Conservation (phyloP, 2,329 filamentous ascomycete species). For the Colletotrichum spinosum region DNA sequence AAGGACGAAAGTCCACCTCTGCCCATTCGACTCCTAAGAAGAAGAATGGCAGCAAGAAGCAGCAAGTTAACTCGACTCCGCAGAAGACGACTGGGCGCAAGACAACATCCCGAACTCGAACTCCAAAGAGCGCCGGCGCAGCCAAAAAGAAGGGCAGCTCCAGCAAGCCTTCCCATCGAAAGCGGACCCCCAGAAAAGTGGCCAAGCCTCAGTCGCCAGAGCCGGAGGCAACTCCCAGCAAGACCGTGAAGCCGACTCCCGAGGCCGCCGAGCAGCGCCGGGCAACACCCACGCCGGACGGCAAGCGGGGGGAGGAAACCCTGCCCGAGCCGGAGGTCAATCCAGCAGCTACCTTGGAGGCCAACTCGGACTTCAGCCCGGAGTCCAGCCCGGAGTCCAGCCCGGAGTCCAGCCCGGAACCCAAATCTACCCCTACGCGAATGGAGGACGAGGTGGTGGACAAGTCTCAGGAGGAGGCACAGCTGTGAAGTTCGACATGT, state of each 20-base stretch:
- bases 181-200: not conserved
- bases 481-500: slow-evolving; percentile 21
- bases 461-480: not conserved
- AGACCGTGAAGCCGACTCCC: too few species aligned
- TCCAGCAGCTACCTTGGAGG: not conserved
- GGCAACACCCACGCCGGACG: too few species aligned
- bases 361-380: not conserved
- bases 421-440: not conserved
- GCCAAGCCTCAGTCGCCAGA: too few species aligned
- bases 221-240: too few species aligned
- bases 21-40: slow-evolving; percentile 22
- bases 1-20: slow-evolving; percentile 30
- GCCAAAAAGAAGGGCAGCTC: not conserved
- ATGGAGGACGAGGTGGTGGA: not conserved
- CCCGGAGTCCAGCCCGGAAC: slow-evolving; percentile 3
- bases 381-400: not conserved
- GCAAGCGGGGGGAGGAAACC: too few species aligned
- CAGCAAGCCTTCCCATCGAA: not conserved
- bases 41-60: slow-evolving; percentile 21
- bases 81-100: slow-evolving; percentile 24
- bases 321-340: not conserved
- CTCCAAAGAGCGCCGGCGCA: not conserved
- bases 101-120: not conserved
- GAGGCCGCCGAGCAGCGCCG: too few species aligned
- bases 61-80: slow-evolving; percentile 32